Evolutionary conservation across 176 grass and related monocot genomes (phyloP), one percentile per base, ranked within the genome.

Genomic region (Eragrostis curvula): DNA sequence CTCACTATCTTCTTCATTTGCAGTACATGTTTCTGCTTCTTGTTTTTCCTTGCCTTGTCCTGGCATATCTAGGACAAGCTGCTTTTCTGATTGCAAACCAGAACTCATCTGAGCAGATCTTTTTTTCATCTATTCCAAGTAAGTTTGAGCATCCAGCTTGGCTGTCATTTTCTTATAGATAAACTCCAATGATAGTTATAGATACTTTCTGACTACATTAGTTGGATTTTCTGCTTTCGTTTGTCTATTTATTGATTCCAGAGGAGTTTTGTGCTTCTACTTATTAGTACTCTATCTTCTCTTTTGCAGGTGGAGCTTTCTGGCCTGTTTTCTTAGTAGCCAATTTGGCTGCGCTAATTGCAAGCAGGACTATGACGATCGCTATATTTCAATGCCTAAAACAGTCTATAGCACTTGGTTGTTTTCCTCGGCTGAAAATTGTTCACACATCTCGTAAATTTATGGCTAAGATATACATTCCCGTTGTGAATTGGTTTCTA

Each of bases 381-480:
- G 96, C 96, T 58, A 95, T 92, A 56, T 98, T 98, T 83, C 91
- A 92, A 71, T 98, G 96, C 88, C 84, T 98, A 76, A 95, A 98
- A 77, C 91, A 98, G 75, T 91, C 96, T 67, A 91, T 91, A 85
- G 84, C 92, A 81, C 92, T 98, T 79, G 96, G 96, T 82, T 98
- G 96, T 66, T 95, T 98, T 87, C 96, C 96, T 60, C 86, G 92
- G 43, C 84, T 98, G 59, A 98, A 95, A 83, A 98, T 98, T 77
- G 85, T 98, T 65, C 96, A 98, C 66, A 98, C 92, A 2, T 98
- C 96, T 75, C 84, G 96, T 70, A 93, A 98, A 78, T 98, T 98
- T 82, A 93, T 98, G 96, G 88, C 92, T 27, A 94, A 98, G 75
- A 98, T 98, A 84, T 98, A 91, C 79, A 93, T 98, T 78, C 96